phyloP scores from a whole-genome alignment of 192 early-diverging fungal species.

The Geranomyces variabilis region DNA sequence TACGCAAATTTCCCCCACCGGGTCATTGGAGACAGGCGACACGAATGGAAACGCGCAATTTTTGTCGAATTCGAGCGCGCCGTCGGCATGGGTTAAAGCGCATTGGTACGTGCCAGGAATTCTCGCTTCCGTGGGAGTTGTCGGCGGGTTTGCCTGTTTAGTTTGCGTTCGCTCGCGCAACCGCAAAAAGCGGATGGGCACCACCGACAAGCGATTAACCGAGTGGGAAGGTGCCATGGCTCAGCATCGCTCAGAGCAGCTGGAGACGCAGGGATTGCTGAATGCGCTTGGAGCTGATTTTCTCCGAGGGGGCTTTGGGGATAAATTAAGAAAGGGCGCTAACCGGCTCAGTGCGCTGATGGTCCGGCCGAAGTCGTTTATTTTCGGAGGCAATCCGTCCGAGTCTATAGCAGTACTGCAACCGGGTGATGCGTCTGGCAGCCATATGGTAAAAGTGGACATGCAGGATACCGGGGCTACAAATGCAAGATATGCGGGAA shows the following conservation, averaged over 20 bases:
- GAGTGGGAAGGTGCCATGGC: conserved; percentile 35
- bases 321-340: background rate
- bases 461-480: background rate
- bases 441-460: conserved; percentile 10
- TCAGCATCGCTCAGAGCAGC: conserved; percentile 22
- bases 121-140: background rate
- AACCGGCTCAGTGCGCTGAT: conserved; percentile 15
- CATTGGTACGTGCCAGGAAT: conserved; percentile 28
- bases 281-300: conserved; percentile 16
- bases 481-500: background rate
- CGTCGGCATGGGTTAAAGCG: conserved; percentile 19
- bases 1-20: too few relatives aligned
- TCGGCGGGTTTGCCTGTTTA: background rate
- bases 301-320: conserved; percentile 4
- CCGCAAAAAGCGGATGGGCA: background rate
- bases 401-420: background rate
- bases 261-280: conserved; percentile 15
- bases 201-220: conserved; percentile 16
- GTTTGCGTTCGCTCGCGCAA: conserved; percentile 16
- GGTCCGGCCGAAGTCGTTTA: conserved; percentile 13
- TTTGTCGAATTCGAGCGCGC: background rate
- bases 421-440: background rate
- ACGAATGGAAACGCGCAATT: conserved; percentile 3
- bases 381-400: background rate
- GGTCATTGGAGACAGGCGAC: conserved; percentile 1